A percentile compares a stretch with the other conserved stretches of the same genome.
Conservation (phyloP, 768 basidiomycete species). For the Exsudoporus frostii region DNA sequence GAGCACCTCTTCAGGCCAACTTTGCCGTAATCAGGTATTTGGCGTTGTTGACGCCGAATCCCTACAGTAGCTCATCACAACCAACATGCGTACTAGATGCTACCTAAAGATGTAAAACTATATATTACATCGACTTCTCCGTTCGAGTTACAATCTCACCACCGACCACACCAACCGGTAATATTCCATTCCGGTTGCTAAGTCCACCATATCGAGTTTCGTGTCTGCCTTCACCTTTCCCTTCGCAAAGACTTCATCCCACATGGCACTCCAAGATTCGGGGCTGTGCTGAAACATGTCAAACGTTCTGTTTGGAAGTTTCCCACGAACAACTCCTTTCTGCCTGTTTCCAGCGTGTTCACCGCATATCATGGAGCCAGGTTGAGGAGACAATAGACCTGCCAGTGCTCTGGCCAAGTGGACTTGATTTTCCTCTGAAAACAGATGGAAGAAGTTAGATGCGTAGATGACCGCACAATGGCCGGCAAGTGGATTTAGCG, state of each 20-base stretch:
- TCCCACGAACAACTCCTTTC: background rate
- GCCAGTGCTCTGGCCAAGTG: constrained; percentile 28
- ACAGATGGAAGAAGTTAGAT: constrained; percentile 45
- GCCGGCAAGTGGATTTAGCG: constrained; percentile 47
- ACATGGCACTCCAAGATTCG: constrained; percentile 36
- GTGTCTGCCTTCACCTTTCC: constrained; percentile 8
- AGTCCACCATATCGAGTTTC: background rate
- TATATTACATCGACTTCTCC: background rate
- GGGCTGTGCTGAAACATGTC: constrained; percentile 32
- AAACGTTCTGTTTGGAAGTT: background rate
- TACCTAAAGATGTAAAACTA: too few relatives aligned
- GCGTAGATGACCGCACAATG: constrained; percentile 50
- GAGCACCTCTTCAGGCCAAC: too few relatives aligned
- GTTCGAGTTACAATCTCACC: constrained; percentile 11
- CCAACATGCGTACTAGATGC: too few relatives aligned
- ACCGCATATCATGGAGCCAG: constrained; percentile 34
- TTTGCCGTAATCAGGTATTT: too few relatives aligned
- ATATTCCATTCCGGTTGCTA: background rate
- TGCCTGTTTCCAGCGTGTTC: constrained; percentile 19
- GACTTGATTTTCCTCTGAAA: constrained; percentile 28
- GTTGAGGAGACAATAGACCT: constrained; percentile 26
- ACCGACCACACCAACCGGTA: constrained; percentile 25
- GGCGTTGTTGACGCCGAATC: too few relatives aligned
- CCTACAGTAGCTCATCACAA: too few relatives aligned
- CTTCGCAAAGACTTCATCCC: constrained; percentile 36